phyloP scores from a whole-genome alignment of 805 yeast genomes.

The Candida endomychidarum region DNA sequence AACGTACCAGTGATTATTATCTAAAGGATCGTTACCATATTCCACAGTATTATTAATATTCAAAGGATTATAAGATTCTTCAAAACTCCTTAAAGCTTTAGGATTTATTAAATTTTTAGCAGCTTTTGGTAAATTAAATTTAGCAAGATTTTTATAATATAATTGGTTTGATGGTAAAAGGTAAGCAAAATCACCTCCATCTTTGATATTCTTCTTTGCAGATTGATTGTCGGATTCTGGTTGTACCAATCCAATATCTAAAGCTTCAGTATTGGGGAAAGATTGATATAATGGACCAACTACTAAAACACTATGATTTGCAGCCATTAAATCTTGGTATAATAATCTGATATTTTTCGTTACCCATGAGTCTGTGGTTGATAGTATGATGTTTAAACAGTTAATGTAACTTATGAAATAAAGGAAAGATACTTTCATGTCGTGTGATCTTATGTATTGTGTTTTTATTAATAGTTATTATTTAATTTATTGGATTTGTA shows the following conservation, averaged over 20 bases:
- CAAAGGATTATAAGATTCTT: slow-evolving; percentile 4
- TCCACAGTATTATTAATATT: slow-evolving; percentile 9
- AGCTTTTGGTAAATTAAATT: slow-evolving; percentile 8
- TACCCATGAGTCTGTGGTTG: slow-evolving; percentile 40
- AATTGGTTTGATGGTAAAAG: slow-evolving; percentile 30
- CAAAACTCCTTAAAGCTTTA: slow-evolving; percentile 7
- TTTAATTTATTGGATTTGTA: too few relatives aligned
- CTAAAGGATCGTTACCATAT: slow-evolving; percentile 37
- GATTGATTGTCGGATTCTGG: background rate
- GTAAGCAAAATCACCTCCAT: slow-evolving; percentile 39
- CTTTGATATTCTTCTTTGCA: slow-evolving; percentile 7
- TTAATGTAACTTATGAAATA: slow-evolving; percentile 2
- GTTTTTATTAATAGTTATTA: background rate
- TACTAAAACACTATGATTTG: slow-evolving; percentile 31
- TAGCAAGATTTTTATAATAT: slow-evolving; percentile 22
- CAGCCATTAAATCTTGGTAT: slow-evolving; percentile 24
- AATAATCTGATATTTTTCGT: slow-evolving; percentile 31
- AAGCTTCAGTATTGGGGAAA: slow-evolving; percentile 1
- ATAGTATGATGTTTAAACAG: slow-evolving; percentile 28
- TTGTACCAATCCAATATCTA: background rate
- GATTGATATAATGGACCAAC: slow-evolving; percentile 32
- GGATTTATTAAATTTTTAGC: slow-evolving; percentile 13
- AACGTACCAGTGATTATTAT: slow-evolving; percentile 33
- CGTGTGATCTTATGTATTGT: background rate
- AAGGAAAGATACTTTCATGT: background rate